Percentiles rank a stretch among this genome's conserved stretches.
These are phyloP conservation scores for Tagetes patula DNA, from an alignment of 129 eudicot genomes.

Conservation along the genomic window DNA sequence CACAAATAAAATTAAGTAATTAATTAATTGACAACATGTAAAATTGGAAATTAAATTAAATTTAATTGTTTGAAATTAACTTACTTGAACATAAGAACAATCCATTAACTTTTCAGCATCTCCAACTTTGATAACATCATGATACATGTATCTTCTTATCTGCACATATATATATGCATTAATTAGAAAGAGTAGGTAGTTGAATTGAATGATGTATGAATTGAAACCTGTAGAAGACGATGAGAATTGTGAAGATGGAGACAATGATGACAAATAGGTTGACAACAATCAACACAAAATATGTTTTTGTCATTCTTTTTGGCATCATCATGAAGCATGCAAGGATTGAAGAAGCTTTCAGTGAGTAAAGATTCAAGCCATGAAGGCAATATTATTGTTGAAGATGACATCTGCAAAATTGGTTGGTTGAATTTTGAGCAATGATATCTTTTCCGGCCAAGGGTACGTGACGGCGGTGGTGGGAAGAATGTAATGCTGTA, in stretches of 20 bases:
- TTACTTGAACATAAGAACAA: constrained; percentile 78
- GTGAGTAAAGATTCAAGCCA: constrained; percentile 59
- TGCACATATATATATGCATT: constrained; percentile 18
- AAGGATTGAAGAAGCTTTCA: constrained; percentile 61
- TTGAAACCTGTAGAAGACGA: constrained; percentile 67
- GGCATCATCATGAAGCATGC: constrained; percentile 61
- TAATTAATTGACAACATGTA: neutral
- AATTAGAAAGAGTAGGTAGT: neutral
- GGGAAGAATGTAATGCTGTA: too few relatives aligned
- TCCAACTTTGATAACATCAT: constrained; percentile 61
- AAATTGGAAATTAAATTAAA: neutral
- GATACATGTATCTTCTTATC: constrained; percentile 83
- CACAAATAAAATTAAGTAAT: neutral
- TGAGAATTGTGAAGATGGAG: constrained; percentile 51
- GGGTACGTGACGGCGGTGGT: too few relatives aligned
- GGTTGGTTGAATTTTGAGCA: neutral
- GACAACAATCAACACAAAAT: constrained; percentile 76
- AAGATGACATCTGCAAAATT: constrained; percentile 40
- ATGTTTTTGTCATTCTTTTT: constrained; percentile 78
- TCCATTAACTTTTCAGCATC: constrained; percentile 80
- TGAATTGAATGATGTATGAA: neutral
- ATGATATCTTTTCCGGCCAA: neutral
- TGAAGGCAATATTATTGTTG: constrained; percentile 39
- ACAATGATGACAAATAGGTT: constrained; percentile 69
- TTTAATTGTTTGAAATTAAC: neutral